These are phyloP conservation scores for Boletus reticuloceps DNA, from an alignment of 768 basidiomycete species.

Conservation along the genomic window DNA sequence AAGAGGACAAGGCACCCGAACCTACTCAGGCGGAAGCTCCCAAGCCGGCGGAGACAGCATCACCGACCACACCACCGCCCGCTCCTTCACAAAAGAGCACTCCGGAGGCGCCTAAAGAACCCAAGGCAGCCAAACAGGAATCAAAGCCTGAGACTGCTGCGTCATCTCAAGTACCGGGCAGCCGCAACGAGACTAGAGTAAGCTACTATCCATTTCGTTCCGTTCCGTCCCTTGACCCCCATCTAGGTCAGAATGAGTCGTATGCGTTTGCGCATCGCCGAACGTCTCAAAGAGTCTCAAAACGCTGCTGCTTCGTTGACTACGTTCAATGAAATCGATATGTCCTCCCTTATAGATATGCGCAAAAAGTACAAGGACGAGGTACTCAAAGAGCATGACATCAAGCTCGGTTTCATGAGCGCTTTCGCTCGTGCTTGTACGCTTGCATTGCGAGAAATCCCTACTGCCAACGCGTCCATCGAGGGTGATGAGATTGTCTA, in stretches of 20 bases:
- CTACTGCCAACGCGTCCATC: constrained; percentile 90
- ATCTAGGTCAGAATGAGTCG: constrained; percentile 94
- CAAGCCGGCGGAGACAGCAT: constrained; percentile 39
- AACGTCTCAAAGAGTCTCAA: constrained; percentile 97
- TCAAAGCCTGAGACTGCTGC: constrained; percentile 30
- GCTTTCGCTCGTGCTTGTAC: constrained; percentile 88
- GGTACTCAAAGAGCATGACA: constrained; percentile 85
- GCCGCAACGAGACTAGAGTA: constrained; percentile 84
- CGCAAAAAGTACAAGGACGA: constrained; percentile 92
- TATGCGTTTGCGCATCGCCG: constrained; percentile 96
- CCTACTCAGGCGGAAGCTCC: constrained; percentile 24
- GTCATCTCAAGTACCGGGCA: constrained; percentile 42
- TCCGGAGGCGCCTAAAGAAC: constrained; percentile 31
- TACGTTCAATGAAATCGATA: constrained; percentile 99
- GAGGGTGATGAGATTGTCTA: constrained; percentile 95
- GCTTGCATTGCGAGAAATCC: constrained; percentile 87
- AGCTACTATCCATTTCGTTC: constrained; percentile 17
- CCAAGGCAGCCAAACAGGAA: constrained; percentile 37
- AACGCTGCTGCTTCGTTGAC: constrained; percentile 95
- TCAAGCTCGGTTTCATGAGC: constrained; percentile 98
- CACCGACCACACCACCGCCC: constrained; percentile 47
- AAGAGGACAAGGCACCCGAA: constrained; percentile 22
- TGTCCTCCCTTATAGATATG: constrained; percentile 93
- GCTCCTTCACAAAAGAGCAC: constrained; percentile 35
- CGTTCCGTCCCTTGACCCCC: background rate